Evolutionary conservation across 1,284 basidiomycete species (phyloP).

Genomic region (Ustilago nuda): DNA sequence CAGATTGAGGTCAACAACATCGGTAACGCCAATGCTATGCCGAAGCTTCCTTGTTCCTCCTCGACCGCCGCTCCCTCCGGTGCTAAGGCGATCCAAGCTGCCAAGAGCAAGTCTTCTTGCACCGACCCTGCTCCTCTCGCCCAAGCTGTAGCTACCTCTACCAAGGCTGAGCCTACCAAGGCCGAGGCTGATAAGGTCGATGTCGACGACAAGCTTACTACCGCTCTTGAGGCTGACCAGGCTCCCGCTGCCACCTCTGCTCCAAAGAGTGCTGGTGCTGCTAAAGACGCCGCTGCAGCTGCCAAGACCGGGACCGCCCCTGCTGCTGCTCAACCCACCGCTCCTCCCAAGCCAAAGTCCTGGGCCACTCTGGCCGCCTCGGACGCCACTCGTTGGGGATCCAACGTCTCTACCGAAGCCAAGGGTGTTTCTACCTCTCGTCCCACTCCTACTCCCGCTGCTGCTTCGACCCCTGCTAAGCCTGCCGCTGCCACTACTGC

Average conservation of each 20-base stretch:
- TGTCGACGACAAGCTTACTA: constrained; percentile 52
- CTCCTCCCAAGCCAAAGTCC: constrained; percentile 65
- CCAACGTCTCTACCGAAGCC: constrained; percentile 58
- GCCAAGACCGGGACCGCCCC: constrained; percentile 50
- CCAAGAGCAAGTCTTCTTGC: constrained; percentile 12
- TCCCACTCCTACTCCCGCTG: constrained; percentile 56
- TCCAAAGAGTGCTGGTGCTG: constrained; percentile 34
- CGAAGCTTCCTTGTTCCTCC: constrained; percentile 42
- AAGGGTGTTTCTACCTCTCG: constrained; percentile 47
- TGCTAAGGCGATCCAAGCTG: constrained; percentile 47
- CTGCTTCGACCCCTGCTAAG: constrained; percentile 53
- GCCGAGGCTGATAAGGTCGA: constrained; percentile 57
- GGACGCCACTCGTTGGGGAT: constrained; percentile 63
- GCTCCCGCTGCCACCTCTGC: constrained; percentile 56
- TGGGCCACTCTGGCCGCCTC: constrained; percentile 68
- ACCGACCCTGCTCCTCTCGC: constrained; percentile 16
- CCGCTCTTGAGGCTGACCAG: constrained; percentile 46
- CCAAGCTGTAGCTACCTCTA: constrained; percentile 35
- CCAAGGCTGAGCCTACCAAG: constrained; percentile 35
- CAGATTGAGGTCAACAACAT: constrained; percentile 57
- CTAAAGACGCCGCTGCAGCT: constrained; percentile 37
- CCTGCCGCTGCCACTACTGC: constrained; percentile 7
- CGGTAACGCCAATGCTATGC: constrained; percentile 49
- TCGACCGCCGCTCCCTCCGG: constrained; percentile 7
- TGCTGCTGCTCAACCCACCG: constrained; percentile 63